Evolutionary conservation across 108 stramenopile species (phyloP).

Genomic region (Bacterosira constricta): DNA sequence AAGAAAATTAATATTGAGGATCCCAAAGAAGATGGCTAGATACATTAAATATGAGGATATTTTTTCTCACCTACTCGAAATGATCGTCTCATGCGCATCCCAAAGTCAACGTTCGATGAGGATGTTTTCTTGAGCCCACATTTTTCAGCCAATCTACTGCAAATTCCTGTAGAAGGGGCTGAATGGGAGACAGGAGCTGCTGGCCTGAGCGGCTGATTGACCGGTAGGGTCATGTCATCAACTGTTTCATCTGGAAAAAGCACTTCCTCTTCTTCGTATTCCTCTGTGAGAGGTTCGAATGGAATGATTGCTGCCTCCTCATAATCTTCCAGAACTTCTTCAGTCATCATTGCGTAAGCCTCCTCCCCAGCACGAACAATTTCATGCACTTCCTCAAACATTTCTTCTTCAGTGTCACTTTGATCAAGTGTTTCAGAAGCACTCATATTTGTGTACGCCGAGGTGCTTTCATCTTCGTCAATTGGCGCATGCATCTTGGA

Average conservation of each 20-base stretch:
- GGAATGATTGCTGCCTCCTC: constrained; percentile 32
- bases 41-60: background rate
- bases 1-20: background rate
- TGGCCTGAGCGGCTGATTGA: background rate
- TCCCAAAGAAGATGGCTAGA: background rate
- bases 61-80: constrained; percentile 70
- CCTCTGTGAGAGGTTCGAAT: constrained; percentile 25
- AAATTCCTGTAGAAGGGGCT: constrained; percentile 23
- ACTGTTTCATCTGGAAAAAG: background rate
- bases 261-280: constrained; percentile 30
- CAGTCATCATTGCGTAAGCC: constrained; percentile 51
- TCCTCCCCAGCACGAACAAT: constrained; percentile 34
- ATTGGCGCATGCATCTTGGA: constrained; percentile 45
- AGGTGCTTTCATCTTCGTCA: constrained; percentile 47
- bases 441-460: constrained; percentile 24
- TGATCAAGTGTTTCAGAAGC: constrained; percentile 12
- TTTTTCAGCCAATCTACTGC: constrained; percentile 28
- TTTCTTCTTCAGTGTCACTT: constrained; percentile 21
- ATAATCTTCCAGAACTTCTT: constrained; percentile 11
- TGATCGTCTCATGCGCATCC: constrained; percentile 76
- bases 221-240: background rate
- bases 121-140: constrained; percentile 26
- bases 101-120: constrained; percentile 66
- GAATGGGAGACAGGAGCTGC: background rate
- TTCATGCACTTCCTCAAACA: constrained; percentile 12